A percentile compares a stretch with the other conserved stretches of the same genome.
Evolutionary conservation across 169 alveolate species (phyloP).

Genomic region (Hammondia hammondi): DNA sequence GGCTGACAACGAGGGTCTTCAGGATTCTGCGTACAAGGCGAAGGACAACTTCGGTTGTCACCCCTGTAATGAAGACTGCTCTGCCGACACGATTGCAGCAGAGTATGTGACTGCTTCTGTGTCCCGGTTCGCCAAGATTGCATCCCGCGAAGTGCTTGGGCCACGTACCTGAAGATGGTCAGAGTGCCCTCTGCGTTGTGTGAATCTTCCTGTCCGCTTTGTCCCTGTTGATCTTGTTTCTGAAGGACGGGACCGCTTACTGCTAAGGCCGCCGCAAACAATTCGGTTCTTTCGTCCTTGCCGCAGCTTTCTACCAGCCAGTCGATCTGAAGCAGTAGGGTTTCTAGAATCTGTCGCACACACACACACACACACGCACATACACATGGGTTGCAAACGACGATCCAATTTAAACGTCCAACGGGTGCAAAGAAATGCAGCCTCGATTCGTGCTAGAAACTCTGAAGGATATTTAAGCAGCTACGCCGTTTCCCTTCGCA

Average conservation of each 20-base stretch:
- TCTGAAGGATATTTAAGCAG: too few relatives aligned
- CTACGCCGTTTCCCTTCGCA: neutral
- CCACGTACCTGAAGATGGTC: neutral
- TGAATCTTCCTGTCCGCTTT: neutral
- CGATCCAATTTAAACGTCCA: neutral
- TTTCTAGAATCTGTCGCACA: neutral
- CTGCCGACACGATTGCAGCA: neutral
- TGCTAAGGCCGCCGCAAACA: neutral
- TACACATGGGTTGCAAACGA: neutral
- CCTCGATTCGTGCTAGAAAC: too few relatives aligned
- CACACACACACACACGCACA: neutral
- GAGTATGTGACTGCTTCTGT: neutral
- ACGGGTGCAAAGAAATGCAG: too few relatives aligned
- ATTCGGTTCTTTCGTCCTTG: neutral
- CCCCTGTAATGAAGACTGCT: too few relatives aligned
- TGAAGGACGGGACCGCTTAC: neutral
- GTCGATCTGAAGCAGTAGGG: neutral
- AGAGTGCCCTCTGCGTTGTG: neutral
- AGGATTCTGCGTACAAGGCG: neutral
- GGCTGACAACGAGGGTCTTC: neutral
- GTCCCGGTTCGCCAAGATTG: neutral
- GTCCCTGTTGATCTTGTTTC: neutral
- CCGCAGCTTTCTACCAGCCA: neutral
- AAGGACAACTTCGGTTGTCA: neutral
- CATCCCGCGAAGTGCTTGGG: neutral